phyloP scores from a whole-genome alignment of 108 stramenopile genomes.

The Poteriospumella lacustris region DNA sequence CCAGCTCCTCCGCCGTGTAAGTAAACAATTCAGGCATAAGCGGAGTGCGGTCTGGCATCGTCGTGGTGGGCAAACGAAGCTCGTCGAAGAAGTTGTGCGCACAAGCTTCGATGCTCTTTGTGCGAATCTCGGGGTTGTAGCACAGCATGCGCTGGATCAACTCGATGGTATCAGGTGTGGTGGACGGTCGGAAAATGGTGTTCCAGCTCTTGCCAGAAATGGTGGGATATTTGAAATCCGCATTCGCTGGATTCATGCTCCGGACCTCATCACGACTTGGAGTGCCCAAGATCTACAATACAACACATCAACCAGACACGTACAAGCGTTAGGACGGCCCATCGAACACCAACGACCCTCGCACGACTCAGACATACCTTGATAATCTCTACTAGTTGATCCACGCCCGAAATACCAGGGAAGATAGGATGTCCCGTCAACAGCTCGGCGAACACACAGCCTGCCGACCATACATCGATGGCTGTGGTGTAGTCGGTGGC shows the following conservation, averaged over 20 bases:
- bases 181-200: constrained; percentile 75
- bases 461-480: constrained; percentile 61
- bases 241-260: constrained; percentile 94
- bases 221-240: constrained; percentile 94
- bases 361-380: too few species aligned
- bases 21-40: constrained; percentile 80
- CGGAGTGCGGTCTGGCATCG: constrained; percentile 69
- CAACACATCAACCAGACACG: neutral
- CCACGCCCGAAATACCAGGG: constrained; percentile 92
- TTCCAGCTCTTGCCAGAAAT: constrained; percentile 94
- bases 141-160: constrained; percentile 78
- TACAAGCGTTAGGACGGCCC: neutral
- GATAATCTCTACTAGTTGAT: constrained; percentile 97
- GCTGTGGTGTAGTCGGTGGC: constrained; percentile 93
- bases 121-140: constrained; percentile 78
- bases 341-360: neutral
- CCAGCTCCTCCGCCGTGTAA: constrained; percentile 74
- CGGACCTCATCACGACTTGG: constrained; percentile 89
- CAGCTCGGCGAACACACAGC: constrained; percentile 96
- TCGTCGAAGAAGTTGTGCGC: constrained; percentile 91
- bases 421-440: constrained; percentile 91
- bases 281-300: constrained; percentile 73
- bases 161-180: constrained; percentile 84
- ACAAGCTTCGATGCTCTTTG: constrained; percentile 78
- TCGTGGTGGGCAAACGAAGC: constrained; percentile 64